These are phyloP conservation scores for Oryza meridionalis DNA, from an alignment of 176 grass and related monocot species.

Conservation along the genomic window DNA sequence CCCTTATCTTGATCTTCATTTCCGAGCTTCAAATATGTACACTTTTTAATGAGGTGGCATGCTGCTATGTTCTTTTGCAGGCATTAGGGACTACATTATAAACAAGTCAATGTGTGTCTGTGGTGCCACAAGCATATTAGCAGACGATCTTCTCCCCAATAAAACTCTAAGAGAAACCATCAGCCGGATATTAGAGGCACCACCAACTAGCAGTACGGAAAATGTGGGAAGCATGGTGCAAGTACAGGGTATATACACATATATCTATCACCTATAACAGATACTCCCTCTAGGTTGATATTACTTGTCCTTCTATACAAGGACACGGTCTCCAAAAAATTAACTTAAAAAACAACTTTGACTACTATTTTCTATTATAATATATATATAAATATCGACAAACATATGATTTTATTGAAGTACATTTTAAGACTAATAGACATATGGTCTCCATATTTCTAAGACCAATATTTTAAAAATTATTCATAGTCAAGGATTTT, in stretches of 20 bases:
- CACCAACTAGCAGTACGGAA: slow-evolving; percentile 89
- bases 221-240: slow-evolving; percentile 79
- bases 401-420: no score
- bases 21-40: slow-evolving; percentile 26
- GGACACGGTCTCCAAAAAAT: no score
- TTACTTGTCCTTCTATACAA: no score
- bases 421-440: no score
- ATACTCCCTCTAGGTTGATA: not conserved
- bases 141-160: slow-evolving; percentile 95
- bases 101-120: slow-evolving; percentile 78
- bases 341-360: no score
- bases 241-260: slow-evolving; percentile 65
- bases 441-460: no score
- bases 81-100: slow-evolving; percentile 95
- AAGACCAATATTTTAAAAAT: no score
- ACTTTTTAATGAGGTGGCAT: slow-evolving; percentile 30
- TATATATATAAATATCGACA: no score
- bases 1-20: slow-evolving; percentile 4
- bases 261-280: slow-evolving; percentile 31
- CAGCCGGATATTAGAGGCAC: slow-evolving; percentile 80
- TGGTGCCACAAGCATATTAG: slow-evolving; percentile 88
- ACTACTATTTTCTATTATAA: no score
- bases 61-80: slow-evolving; percentile 51
- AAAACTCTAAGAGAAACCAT: slow-evolving; percentile 95
- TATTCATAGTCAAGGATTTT: no score